phyloP scores from a whole-genome alignment of 768 basidiomycete genomes.

The Hygrophorus russula region DNA sequence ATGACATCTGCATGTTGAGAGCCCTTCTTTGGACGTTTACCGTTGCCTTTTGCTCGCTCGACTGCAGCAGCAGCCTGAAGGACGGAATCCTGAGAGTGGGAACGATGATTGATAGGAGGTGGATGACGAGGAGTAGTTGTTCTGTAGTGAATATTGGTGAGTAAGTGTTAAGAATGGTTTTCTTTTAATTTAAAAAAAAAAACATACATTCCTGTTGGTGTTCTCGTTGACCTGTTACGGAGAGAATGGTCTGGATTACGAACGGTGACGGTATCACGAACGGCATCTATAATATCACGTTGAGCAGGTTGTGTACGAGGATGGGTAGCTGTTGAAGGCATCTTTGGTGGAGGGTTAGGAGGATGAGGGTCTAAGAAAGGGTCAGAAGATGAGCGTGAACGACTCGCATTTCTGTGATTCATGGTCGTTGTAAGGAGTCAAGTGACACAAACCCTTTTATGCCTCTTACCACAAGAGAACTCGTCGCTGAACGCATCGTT shows the following conservation, averaged over 20 bases:
- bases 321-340: constrained; percentile 20
- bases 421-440: constrained; percentile 9
- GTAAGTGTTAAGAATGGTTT: constrained; percentile 6
- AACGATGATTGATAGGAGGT: constrained; percentile 23
- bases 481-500: constrained; percentile 62
- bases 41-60: constrained; percentile 27
- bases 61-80: constrained; percentile 12
- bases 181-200: too few relatives aligned
- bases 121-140: constrained; percentile 12
- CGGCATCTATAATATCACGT: constrained; percentile 47
- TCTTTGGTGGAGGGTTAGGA: constrained; percentile 27
- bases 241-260: constrained; percentile 27
- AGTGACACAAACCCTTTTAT: neutral
- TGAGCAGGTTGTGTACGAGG: constrained; percentile 24
- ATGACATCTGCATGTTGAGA: constrained; percentile 83
- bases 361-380: constrained; percentile 35
- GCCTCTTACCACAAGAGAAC: constrained; percentile 20
- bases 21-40: constrained; percentile 52
- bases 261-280: constrained; percentile 58
- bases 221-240: constrained; percentile 43
- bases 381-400: constrained; percentile 38
- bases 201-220: constrained; percentile 44
- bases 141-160: constrained; percentile 8
- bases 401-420: constrained; percentile 17
- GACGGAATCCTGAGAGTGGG: constrained; percentile 36